These are phyloP conservation scores for Phytophthora sp. DNA, from an alignment of 352 stramenopile genomes.

Conservation along the genomic window DNA sequence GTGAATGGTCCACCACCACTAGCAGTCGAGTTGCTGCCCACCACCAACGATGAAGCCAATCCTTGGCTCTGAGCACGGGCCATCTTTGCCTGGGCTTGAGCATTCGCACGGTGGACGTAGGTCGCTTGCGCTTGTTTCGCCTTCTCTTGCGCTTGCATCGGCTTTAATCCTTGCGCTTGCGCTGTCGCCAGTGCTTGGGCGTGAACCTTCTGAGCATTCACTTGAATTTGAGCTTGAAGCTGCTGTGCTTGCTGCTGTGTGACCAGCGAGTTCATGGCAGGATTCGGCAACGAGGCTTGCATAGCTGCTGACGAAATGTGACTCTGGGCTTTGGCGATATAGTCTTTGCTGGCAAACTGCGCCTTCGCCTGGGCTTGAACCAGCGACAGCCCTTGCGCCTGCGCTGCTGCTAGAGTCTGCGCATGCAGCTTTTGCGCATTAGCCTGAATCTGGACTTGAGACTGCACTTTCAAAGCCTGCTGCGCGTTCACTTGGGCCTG, in stretches of 20 bases:
- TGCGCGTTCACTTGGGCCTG: slow-evolving; percentile 87
- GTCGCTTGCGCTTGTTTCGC: slow-evolving; percentile 90
- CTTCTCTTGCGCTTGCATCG: slow-evolving; percentile 88
- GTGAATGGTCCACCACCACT: slow-evolving; percentile 54
- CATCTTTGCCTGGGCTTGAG: slow-evolving; percentile 88
- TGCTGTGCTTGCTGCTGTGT: slow-evolving; percentile 87
- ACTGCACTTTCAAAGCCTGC: slow-evolving; percentile 84
- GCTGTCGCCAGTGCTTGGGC: slow-evolving; percentile 86
- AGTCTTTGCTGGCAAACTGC: slow-evolving; percentile 89
- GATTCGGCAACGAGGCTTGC: slow-evolving; percentile 55
- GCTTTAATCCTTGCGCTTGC: slow-evolving; percentile 85
- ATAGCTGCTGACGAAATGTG: slow-evolving; percentile 74
- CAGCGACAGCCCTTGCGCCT: slow-evolving; percentile 85
- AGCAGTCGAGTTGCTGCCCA: slow-evolving; percentile 21
- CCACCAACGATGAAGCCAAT: slow-evolving; percentile 45
- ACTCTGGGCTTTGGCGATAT: slow-evolving; percentile 89
- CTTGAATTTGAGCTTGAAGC: slow-evolving; percentile 88
- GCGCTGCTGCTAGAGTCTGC: slow-evolving; percentile 81
- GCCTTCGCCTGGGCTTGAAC: slow-evolving; percentile 88
- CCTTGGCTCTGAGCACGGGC: slow-evolving; percentile 74
- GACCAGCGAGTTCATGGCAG: slow-evolving; percentile 59
- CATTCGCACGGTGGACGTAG: slow-evolving; percentile 87
- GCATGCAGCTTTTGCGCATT: slow-evolving; percentile 90
- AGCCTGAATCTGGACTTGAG: slow-evolving; percentile 89
- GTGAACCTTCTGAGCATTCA: slow-evolving; percentile 91